Percentiles rank a stretch among this genome's conserved stretches.
Conservation (phyloP, 1,139 yeast genomes). For the Suhomyces yuchorum region DNA sequence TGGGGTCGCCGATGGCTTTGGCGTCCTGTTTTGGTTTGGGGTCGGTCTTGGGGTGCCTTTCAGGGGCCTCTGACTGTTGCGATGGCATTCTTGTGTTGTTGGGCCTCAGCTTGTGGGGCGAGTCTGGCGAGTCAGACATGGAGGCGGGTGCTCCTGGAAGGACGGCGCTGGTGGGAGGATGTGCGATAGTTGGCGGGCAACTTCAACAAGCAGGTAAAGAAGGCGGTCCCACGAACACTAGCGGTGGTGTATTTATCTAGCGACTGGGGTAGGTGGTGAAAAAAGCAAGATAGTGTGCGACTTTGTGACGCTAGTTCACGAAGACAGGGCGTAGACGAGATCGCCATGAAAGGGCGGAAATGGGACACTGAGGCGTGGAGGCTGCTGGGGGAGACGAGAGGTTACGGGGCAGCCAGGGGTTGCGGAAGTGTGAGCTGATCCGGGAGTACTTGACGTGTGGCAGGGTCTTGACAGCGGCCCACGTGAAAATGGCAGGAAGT, state of each 20-base stretch:
- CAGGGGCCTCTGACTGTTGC: constrained; percentile 1
- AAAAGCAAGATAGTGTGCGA: constrained; percentile 6
- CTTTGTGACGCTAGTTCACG: constrained; percentile 4
- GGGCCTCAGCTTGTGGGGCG: constrained; percentile 3
- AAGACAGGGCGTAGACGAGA: constrained; percentile 2
- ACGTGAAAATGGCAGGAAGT: too few relatives aligned
- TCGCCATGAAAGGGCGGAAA: neutral
- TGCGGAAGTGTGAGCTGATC: too few relatives aligned
- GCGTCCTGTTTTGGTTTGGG: neutral
- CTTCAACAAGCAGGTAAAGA: neutral
- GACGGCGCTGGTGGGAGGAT: constrained; percentile 1
- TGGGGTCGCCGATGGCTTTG: neutral
- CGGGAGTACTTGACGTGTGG: too few relatives aligned
- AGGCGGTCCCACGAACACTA: neutral
- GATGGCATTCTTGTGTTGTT: constrained; percentile 6
- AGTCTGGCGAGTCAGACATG: constrained; percentile 7
- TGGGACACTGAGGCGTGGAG: neutral
- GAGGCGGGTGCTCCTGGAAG: constrained; percentile 1
- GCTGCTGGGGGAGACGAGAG: neutral
- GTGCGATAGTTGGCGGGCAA: neutral
- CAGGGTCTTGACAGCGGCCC: too few relatives aligned
- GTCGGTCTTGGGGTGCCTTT: neutral
- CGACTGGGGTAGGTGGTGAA: constrained; percentile 3
- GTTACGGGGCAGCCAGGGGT: neutral
- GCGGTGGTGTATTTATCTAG: constrained; percentile 1